phyloP scores from a whole-genome alignment of 495 filamentous ascomycete species.

The Polyplosphaeria fusca region DNA sequence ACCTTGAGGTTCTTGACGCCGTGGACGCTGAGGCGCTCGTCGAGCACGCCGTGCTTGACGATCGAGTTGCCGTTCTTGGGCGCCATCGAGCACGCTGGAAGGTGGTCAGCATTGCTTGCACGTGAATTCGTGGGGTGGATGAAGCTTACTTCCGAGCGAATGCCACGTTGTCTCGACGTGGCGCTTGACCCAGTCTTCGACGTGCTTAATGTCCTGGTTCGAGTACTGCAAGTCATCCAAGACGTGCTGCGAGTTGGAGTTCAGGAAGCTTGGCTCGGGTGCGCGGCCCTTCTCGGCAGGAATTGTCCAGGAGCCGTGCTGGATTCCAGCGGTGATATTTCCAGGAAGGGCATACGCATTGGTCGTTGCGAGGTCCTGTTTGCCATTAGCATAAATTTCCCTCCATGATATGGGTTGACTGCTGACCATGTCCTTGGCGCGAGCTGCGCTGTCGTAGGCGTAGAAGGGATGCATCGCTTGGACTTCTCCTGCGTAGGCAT shows the following conservation, averaged over 20 bases:
- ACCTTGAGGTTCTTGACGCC: constrained; percentile 79
- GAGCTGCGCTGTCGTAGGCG: constrained; percentile 62
- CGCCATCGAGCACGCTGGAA: constrained; percentile 76
- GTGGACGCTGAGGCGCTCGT: constrained; percentile 76
- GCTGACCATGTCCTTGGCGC: constrained; percentile 67
- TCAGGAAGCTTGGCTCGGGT: constrained; percentile 47
- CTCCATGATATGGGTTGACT: too few species aligned
- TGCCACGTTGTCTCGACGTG: neutral
- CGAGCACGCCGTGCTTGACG: constrained; percentile 75
- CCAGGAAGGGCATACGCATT: constrained; percentile 71
- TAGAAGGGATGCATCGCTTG: constrained; percentile 58
- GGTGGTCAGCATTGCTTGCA: too few species aligned
- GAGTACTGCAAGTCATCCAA: constrained; percentile 64
- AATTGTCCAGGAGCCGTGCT: constrained; percentile 52
- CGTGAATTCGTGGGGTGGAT: too few species aligned
- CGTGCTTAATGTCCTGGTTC: constrained; percentile 62
- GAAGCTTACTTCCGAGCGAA: too few species aligned
- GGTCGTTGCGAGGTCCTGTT: too few species aligned
- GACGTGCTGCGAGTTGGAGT: constrained; percentile 52
- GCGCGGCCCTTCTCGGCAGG: constrained; percentile 50
- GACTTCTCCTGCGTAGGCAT: constrained; percentile 71
- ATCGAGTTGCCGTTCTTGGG: constrained; percentile 74
- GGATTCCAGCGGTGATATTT: constrained; percentile 69
- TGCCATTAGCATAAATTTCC: neutral
- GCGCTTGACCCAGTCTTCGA: constrained; percentile 72